Evolutionary conservation across 208 protist species (phyloP).

Genomic region (Strigomonas culicis): DNA sequence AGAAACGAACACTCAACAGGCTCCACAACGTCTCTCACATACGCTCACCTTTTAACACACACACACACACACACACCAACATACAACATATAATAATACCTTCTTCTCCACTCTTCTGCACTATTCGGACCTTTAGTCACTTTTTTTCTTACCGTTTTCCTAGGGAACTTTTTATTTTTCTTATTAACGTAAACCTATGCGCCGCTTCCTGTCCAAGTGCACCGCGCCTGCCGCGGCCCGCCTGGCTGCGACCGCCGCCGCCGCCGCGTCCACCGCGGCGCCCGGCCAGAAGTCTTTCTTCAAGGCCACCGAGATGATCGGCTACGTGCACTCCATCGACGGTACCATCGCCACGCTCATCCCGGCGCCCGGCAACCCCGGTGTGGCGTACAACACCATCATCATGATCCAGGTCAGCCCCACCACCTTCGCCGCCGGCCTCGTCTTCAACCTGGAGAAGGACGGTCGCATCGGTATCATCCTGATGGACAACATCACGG

Average conservation of each 20-base stretch:
- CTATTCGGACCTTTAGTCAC: background rate
- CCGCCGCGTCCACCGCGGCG: conserved; percentile 18
- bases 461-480: conserved; percentile 86
- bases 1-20: background rate
- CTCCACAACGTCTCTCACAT: background rate
- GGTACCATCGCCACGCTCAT: conserved; percentile 84
- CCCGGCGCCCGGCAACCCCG: conserved; percentile 66
- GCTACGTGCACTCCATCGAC: conserved; percentile 86
- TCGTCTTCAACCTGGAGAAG: conserved; percentile 87
- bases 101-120: too few species aligned
- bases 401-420: conserved; percentile 82
- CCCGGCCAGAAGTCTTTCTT: conserved; percentile 75
- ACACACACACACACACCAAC: too few species aligned
- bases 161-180: conserved; percentile 6
- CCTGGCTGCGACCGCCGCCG: conserved; percentile 35
- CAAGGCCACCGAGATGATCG: conserved; percentile 84
- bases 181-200: conserved; percentile 29
- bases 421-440: conserved; percentile 65
- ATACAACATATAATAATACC: too few species aligned
- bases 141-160: background rate
- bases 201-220: conserved; percentile 52
- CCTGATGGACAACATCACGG: conserved; percentile 86
- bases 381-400: conserved; percentile 85
- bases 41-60: background rate
- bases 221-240: conserved; percentile 31